Conservation (phyloP, 2,329 filamentous ascomycete species). For the Fusarium sp. region DNA sequence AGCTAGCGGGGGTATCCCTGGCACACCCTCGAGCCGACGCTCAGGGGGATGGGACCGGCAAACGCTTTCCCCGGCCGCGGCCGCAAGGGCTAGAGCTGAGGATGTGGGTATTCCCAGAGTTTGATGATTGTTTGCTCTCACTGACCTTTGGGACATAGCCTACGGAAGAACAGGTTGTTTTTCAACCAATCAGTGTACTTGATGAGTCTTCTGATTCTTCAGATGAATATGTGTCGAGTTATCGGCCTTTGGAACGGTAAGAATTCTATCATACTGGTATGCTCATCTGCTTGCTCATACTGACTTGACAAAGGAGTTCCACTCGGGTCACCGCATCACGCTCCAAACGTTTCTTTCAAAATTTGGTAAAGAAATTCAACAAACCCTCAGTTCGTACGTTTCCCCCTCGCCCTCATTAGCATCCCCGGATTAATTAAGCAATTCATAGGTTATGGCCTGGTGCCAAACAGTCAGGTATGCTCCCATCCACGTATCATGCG, state of each 20-base stretch:
- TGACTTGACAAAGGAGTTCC: constrained; percentile 20
- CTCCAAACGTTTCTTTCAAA: constrained; percentile 39
- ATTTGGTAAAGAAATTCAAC: constrained; percentile 36
- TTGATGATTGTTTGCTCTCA: constrained; percentile 3
- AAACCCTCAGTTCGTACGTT: constrained; percentile 37
- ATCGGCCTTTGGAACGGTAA: constrained; percentile 33
- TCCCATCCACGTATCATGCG: background rate
- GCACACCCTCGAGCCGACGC: constrained; percentile 35
- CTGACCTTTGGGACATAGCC: constrained; percentile 22
- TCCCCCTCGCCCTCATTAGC: background rate
- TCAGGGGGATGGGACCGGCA: constrained; percentile 42
- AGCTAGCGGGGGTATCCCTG: constrained; percentile 26
- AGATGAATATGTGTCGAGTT: constrained; percentile 32
- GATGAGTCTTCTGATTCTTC: constrained; percentile 40
- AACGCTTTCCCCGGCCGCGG: constrained; percentile 34
- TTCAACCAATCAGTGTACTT: constrained; percentile 17
- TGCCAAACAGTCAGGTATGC: constrained; percentile 38
- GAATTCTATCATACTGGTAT: background rate
- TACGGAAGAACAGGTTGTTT: constrained; percentile 15
- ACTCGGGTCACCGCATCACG: constrained; percentile 23
- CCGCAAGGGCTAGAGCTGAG: constrained; percentile 27
- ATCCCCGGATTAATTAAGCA: constrained; percentile 11
- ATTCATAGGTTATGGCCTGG: constrained; percentile 31
- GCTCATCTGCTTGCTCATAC: constrained; percentile 13
- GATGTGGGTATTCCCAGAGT: constrained; percentile 21